phyloP scores from a whole-genome alignment of 331 rosid species.

The Quercus tomentella region DNA sequence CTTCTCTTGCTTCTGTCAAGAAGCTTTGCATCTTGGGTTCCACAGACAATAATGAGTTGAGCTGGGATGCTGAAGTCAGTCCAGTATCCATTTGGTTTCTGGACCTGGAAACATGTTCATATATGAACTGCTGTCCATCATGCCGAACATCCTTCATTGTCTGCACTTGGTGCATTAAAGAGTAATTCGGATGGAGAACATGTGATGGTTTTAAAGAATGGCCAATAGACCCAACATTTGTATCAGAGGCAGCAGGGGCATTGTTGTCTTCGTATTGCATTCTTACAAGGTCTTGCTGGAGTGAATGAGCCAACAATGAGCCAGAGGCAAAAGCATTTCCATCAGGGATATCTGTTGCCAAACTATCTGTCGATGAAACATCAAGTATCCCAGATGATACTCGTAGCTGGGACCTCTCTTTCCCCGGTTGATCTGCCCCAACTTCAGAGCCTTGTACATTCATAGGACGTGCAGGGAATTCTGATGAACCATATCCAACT shows the following conservation, averaged over 20 bases:
- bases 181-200: constrained; percentile 24
- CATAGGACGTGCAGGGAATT: constrained; percentile 5
- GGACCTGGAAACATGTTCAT: constrained; percentile 14
- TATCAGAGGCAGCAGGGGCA: constrained; percentile 18
- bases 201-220: constrained; percentile 21
- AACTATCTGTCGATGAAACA: constrained; percentile 15
- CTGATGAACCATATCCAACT: constrained; percentile 21
- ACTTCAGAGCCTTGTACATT: constrained; percentile 28
- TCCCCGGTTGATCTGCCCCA: constrained; percentile 15
- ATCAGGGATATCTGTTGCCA: constrained; percentile 28
- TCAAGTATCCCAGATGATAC: constrained; percentile 14
- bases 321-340: constrained; percentile 27
- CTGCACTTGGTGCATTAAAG: constrained; percentile 23
- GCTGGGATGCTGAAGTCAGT: constrained; percentile 19
- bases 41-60: constrained; percentile 11
- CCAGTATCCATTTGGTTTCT: constrained; percentile 19
- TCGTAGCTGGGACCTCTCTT: constrained; percentile 12
- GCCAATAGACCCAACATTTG: constrained; percentile 19
- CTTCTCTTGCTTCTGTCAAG: constrained; percentile 38
- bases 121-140: constrained; percentile 24
- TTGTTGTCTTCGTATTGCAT: constrained; percentile 12
- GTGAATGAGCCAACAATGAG: constrained; percentile 21
- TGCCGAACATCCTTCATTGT: constrained; percentile 28
- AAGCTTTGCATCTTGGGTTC: constrained; percentile 20
- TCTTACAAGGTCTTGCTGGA: constrained; percentile 31